Evolutionary conservation across 2,329 filamentous ascomycete species (phyloP).

Genomic region (Scedosporium aurantiacum): DNA sequence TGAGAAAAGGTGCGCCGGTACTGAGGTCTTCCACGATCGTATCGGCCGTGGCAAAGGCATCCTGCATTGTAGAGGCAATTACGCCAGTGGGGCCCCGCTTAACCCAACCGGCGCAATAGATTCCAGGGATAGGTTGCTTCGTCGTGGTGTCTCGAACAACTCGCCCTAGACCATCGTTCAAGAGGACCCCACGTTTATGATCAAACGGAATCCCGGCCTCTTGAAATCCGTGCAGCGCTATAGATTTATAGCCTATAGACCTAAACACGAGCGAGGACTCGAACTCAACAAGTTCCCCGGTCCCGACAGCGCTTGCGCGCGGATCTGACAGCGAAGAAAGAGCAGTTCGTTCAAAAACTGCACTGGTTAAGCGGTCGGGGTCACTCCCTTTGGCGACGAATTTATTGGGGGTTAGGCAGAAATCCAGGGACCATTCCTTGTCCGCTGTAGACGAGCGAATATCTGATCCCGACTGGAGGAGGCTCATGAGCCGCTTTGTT

Average conservation of each 20-base stretch:
- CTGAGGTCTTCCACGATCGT: slow-evolving; percentile 71
- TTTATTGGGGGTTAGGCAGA: slow-evolving; percentile 64
- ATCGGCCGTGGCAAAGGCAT: slow-evolving; percentile 84
- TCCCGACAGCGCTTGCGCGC: slow-evolving; percentile 33
- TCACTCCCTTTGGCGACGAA: slow-evolving; percentile 44
- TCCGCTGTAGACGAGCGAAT: slow-evolving; percentile 35
- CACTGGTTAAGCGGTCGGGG: slow-evolving; percentile 44
- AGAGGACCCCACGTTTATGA: slow-evolving; percentile 59
- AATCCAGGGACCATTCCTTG: slow-evolving; percentile 77
- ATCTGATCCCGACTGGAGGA: slow-evolving; percentile 51
- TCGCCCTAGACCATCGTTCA: slow-evolving; percentile 71
- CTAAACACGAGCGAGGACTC: slow-evolving; percentile 69
- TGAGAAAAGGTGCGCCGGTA: slow-evolving; percentile 28
- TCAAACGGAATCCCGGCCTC: slow-evolving; percentile 73
- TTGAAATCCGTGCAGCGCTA: slow-evolving; percentile 61
- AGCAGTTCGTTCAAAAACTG: slow-evolving; percentile 54
- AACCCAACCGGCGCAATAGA: slow-evolving; percentile 95
- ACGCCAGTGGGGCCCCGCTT: slow-evolving; percentile 91
- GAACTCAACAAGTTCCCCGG: slow-evolving; percentile 40
- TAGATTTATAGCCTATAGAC: slow-evolving; percentile 89
- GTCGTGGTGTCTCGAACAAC: slow-evolving; percentile 31
- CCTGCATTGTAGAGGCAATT: slow-evolving; percentile 90
- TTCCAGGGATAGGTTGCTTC: slow-evolving; percentile 45
- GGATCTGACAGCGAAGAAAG: slow-evolving; percentile 46
- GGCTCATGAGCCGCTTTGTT: slow-evolving; percentile 65